A percentile compares a stretch with the other conserved stretches of the same genome.
These are phyloP conservation scores for Chaetomium globosum DNA, from an alignment of 2,329 filamentous ascomycete genomes.

Conservation along the genomic window DNA sequence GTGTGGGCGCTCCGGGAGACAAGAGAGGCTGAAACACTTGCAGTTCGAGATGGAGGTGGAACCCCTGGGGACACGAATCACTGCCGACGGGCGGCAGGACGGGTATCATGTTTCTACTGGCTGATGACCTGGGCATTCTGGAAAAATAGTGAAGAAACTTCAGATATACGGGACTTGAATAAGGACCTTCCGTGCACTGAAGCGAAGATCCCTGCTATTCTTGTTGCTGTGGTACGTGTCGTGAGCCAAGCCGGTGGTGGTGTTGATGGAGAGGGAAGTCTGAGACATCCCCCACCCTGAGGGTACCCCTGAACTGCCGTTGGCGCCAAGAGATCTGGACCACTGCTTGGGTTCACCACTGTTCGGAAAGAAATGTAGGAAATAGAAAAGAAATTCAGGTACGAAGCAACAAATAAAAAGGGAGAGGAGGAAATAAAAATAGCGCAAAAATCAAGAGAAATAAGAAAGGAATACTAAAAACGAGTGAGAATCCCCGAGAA, in stretches of 20 bases:
- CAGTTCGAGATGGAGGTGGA: conserved; percentile 22
- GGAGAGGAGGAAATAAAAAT: not conserved
- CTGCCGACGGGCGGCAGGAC: not conserved
- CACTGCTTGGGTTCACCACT: not conserved
- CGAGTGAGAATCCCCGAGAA: not conserved
- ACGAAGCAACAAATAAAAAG: not conserved
- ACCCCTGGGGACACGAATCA: conserved; percentile 13
- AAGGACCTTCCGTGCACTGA: not conserved
- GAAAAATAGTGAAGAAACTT: not conserved
- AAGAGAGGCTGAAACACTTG: conserved; percentile 26
- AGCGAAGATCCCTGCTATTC: conserved; percentile 8
- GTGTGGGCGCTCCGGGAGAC: not conserved
- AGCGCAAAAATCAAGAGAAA: not conserved
- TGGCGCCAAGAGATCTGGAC: conserved; percentile 15
- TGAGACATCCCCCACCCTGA: conserved; percentile 8
- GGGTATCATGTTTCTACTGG: conserved; percentile 7
- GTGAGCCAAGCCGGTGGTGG: not conserved
- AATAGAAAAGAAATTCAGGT: not conserved
- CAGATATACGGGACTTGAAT: not conserved
- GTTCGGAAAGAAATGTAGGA: not conserved
- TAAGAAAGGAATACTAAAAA: not conserved
- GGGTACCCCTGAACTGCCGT: conserved; percentile 11
- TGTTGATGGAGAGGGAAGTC: conserved; percentile 2
- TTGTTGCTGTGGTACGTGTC: not conserved
- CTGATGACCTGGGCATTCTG: not conserved